These are phyloP conservation scores for Wickerhamiella kazuoi DNA, from an alignment of 805 yeast genomes.

Conservation along the genomic window DNA sequence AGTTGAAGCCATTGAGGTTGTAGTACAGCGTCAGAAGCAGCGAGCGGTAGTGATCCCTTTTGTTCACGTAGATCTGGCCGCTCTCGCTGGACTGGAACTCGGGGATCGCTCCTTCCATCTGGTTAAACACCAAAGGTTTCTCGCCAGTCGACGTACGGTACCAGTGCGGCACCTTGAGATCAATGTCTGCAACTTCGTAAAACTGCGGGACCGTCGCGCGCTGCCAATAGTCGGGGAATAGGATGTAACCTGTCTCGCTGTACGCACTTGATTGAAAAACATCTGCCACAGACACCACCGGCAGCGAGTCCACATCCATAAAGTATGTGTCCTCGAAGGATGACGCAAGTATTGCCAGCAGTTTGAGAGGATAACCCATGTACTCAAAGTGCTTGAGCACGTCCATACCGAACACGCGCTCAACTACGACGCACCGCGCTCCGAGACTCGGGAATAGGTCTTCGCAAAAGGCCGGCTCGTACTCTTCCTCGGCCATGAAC, in stretches of 20 bases:
- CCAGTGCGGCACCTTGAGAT: slow-evolving; percentile 14
- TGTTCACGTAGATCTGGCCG: slow-evolving; percentile 46
- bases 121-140: not conserved
- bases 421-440: slow-evolving; percentile 51
- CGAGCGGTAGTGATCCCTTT: slow-evolving; percentile 37
- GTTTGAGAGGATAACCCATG: slow-evolving; percentile 51
- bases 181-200: slow-evolving; percentile 48
- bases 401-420: slow-evolving; percentile 40
- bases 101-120: slow-evolving; percentile 44
- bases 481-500: slow-evolving; percentile 56
- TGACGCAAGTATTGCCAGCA: slow-evolving; percentile 53
- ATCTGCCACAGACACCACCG: slow-evolving; percentile 44
- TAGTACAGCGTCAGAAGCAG: slow-evolving; percentile 46
- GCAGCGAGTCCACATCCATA: slow-evolving; percentile 62
- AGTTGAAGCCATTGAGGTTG: slow-evolving; percentile 43
- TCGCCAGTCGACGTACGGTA: not conserved
- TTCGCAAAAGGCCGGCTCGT: slow-evolving; percentile 55
- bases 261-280: slow-evolving; percentile 44
- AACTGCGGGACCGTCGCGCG: slow-evolving; percentile 60
- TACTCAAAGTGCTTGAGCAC: slow-evolving; percentile 33
- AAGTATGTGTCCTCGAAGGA: slow-evolving; percentile 54
- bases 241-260: slow-evolving; percentile 30
- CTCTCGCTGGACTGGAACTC: slow-evolving; percentile 49
- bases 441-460: slow-evolving; percentile 40
- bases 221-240: slow-evolving; percentile 86